Evolutionary conservation across 805 yeast genomes (phyloP).

Genomic region (Clavispora phyllophila): DNA sequence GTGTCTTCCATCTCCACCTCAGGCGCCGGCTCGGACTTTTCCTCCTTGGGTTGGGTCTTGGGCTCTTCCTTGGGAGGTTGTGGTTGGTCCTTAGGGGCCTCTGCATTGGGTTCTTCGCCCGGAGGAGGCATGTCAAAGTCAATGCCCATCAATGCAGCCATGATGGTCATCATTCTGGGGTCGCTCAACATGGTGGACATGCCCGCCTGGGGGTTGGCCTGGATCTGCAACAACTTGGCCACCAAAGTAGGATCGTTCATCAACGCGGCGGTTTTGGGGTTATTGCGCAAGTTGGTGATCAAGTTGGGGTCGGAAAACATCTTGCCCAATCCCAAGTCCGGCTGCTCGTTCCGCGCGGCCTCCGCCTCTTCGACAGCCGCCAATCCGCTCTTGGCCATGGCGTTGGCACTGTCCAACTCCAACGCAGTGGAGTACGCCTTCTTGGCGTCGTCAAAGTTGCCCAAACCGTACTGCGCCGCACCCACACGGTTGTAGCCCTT

Average conservation of each 20-base stretch:
- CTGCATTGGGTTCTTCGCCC: too few relatives aligned
- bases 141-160: slow-evolving; percentile 83
- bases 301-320: slow-evolving; percentile 78
- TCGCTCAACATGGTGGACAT: slow-evolving; percentile 69
- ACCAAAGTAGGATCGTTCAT: slow-evolving; percentile 87
- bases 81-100: too few relatives aligned
- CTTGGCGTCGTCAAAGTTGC: slow-evolving; percentile 71
- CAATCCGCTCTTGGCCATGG: slow-evolving; percentile 83
- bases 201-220: slow-evolving; percentile 69
- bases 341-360: slow-evolving; percentile 45
- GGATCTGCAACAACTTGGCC: slow-evolving; percentile 56
- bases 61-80: slow-evolving; percentile 24
- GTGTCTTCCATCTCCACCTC: slow-evolving; percentile 33
- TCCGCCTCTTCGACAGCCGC: slow-evolving; percentile 62
- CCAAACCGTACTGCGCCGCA: slow-evolving; percentile 88
- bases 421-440: slow-evolving; percentile 70
- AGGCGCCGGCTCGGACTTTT: slow-evolving; percentile 13
- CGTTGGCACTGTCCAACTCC: slow-evolving; percentile 72
- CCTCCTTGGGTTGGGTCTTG: slow-evolving; percentile 3
- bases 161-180: slow-evolving; percentile 81
- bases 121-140: slow-evolving; percentile 49
- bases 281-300: slow-evolving; percentile 65
- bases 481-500: slow-evolving; percentile 93
- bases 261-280: slow-evolving; percentile 83
- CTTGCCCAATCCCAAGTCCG: slow-evolving; percentile 72